These are phyloP conservation scores for Neopestalotiopsis rosae DNA, from an alignment of 2,329 filamentous ascomycete genomes.

Conservation along the genomic window DNA sequence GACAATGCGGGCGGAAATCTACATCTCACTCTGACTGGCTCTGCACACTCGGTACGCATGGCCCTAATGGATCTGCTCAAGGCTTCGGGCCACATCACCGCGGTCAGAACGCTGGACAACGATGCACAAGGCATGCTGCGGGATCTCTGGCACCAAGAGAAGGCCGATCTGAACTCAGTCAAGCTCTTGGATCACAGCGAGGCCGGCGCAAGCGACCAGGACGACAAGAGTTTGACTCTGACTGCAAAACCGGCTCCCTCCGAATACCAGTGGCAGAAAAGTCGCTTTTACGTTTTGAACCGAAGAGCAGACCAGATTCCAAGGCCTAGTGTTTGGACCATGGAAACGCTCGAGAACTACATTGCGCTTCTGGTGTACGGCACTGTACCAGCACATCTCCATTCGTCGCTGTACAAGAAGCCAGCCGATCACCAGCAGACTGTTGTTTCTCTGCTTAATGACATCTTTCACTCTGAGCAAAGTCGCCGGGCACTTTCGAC, in stretches of 20 bases:
- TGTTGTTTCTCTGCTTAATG: slow-evolving; percentile 31
- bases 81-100: slow-evolving; percentile 29
- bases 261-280: not conserved
- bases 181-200: slow-evolving; percentile 24
- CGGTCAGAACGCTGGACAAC: slow-evolving; percentile 29
- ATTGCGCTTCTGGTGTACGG: slow-evolving; percentile 33
- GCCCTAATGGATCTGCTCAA: slow-evolving; percentile 32
- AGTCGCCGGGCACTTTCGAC: slow-evolving; percentile 27
- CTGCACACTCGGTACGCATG: slow-evolving; percentile 29
- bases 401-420: slow-evolving; percentile 27
- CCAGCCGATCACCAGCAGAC: slow-evolving; percentile 31
- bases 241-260: not conserved
- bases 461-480: slow-evolving; percentile 30
- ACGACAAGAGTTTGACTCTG: slow-evolving; percentile 30
- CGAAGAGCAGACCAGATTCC: slow-evolving; percentile 31
- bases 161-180: slow-evolving; percentile 16
- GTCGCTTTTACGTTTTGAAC: slow-evolving; percentile 27
- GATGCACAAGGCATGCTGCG: slow-evolving; percentile 22
- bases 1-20: slow-evolving; percentile 23
- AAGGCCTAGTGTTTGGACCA: slow-evolving; percentile 32
- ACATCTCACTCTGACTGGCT: slow-evolving; percentile 32
- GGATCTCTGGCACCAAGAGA: slow-evolving; percentile 23
- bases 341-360: slow-evolving; percentile 33
- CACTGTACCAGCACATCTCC: slow-evolving; percentile 29
- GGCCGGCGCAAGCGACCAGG: slow-evolving; percentile 7